A percentile compares a stretch with the other conserved stretches of the same genome.
Conservation (phyloP, 305 asterid genomes). For the Fraxinus sp. region DNA sequence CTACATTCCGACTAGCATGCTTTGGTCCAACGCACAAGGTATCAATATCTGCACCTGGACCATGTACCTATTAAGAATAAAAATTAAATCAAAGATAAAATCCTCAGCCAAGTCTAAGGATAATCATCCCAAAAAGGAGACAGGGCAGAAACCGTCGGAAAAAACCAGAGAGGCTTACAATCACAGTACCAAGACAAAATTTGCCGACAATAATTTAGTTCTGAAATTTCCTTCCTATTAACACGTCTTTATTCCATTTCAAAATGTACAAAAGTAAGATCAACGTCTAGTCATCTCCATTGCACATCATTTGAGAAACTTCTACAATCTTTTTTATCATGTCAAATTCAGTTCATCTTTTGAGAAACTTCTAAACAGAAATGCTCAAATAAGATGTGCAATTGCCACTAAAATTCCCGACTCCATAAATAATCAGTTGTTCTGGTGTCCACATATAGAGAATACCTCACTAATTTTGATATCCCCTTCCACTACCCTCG, state of each 20-base stretch:
- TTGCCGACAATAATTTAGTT: not conserved
- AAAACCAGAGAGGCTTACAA: not conserved
- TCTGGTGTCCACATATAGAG: not conserved
- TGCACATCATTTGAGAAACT: not conserved
- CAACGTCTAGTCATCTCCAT: not conserved
- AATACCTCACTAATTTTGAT: not conserved
- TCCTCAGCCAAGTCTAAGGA: not conserved
- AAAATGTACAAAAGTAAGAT: not conserved
- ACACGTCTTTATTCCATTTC: not conserved
- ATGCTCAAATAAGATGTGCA: not conserved
- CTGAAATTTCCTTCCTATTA: not conserved
- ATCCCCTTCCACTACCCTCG: not conserved
- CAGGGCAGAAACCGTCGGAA: not conserved
- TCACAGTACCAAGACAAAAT: not conserved
- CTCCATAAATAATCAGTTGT: not conserved
- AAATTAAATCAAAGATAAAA: conserved; percentile 22
- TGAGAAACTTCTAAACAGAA: not conserved
- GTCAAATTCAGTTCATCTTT: not conserved
- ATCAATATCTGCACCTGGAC: conserved; percentile 98
- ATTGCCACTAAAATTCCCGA: not conserved
- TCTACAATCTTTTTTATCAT: not conserved
- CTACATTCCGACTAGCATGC: conserved; percentile 77
- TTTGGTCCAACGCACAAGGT: conserved; percentile 89
- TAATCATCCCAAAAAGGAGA: not conserved
- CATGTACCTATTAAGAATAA: conserved; percentile 67